Evolutionary conservation across 495 filamentous ascomycete species (phyloP), one percentile per base, ranked within the genome.

Genomic region (Penicillium cataractarum): DNA sequence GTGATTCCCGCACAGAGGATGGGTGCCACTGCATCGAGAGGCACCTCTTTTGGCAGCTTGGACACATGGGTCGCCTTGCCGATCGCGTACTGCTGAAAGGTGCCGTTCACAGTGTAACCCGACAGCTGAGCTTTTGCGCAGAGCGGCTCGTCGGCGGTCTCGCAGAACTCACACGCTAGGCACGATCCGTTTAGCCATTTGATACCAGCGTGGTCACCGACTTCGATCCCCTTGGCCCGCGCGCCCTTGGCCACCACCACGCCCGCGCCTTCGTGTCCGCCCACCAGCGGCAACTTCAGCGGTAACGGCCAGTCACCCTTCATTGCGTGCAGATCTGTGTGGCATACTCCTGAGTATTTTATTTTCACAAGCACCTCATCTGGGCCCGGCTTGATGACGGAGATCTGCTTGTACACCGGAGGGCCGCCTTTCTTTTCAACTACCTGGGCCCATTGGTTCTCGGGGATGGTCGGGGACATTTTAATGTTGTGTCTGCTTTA

Each of bases 111-210:
- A 3, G 91, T 95, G 79, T 97, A 96, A 42, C 93, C 93, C 3
- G 91, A 94, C 35, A 96, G 85, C 31, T 83, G 71, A 21, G 90
- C 86, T 40, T 89, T 67, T 1, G 83, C 70, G 80, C 93, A 97
- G 2, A 96, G 87, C 8, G 91, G 87, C 71, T 96, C 87, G 57
- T 90, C 84, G n/a, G 84, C 74, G 63, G 84, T 80, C 74, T 85
- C 85, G 83, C 93, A 97, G 83, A 91, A 96, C 60, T 86, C 80
- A 76, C 93, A 97, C 59, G 78, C 71, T 13, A 91, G 78, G 76
- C 93, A 96, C 12, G 87, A 87, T 55, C 90, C 90, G 75, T 97
- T 95, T 55, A 97, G 78, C 93, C 93, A 97, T 80, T 96, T 95
- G 66, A 97, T 85, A 72, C 92, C 93, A 49, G 83, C 93, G 69